A percentile compares a stretch with the other conserved stretches of the same genome.
phyloP scores from a whole-genome alignment of 2,329 filamentous ascomycete species.

The Westerdykella sp. region DNA sequence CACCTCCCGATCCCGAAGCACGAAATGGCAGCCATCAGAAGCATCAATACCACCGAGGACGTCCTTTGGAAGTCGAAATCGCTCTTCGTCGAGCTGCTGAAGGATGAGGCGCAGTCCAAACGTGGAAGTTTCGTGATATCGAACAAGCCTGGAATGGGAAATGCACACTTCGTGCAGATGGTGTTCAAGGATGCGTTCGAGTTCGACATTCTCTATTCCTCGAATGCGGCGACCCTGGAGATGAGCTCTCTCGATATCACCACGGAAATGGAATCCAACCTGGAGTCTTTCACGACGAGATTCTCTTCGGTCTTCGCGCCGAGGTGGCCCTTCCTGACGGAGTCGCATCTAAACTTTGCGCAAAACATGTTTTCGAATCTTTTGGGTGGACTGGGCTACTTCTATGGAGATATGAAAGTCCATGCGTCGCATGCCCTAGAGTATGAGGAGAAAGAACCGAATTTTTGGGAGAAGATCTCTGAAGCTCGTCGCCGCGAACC shows the following conservation, averaged over 20 bases:
- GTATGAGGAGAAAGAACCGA: slow-evolving; percentile 87
- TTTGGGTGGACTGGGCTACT: slow-evolving; percentile 87
- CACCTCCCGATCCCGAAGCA: slow-evolving; percentile 56
- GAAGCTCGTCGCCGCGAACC: slow-evolving; percentile 63
- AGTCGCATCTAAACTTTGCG: slow-evolving; percentile 68
- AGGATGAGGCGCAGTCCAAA: slow-evolving; percentile 67
- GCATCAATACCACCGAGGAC: slow-evolving; percentile 57
- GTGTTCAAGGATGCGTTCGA: slow-evolving; percentile 80
- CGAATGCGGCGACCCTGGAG: slow-evolving; percentile 55
- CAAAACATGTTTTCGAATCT: slow-evolving; percentile 88
- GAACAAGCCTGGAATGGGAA: slow-evolving; percentile 65
- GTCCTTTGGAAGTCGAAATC: slow-evolving; percentile 73
- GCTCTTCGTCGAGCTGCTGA: slow-evolving; percentile 52
- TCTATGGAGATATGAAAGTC: slow-evolving; percentile 76
- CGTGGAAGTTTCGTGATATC: slow-evolving; percentile 58
- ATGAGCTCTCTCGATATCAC: slow-evolving; percentile 58
- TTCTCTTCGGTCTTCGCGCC: slow-evolving; percentile 66
- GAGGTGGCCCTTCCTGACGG: slow-evolving; percentile 65
- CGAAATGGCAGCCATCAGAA: slow-evolving; percentile 68
- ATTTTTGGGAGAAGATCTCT: slow-evolving; percentile 87
- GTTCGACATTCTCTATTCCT: slow-evolving; percentile 78
- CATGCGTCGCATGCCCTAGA: slow-evolving; percentile 81
- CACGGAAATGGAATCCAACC: slow-evolving; percentile 57
- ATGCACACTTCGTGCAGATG: slow-evolving; percentile 82
- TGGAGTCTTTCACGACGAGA: slow-evolving; percentile 62